phyloP scores from a whole-genome alignment of 768 basidiomycete genomes.

The Tephrocybe sp. region DNA sequence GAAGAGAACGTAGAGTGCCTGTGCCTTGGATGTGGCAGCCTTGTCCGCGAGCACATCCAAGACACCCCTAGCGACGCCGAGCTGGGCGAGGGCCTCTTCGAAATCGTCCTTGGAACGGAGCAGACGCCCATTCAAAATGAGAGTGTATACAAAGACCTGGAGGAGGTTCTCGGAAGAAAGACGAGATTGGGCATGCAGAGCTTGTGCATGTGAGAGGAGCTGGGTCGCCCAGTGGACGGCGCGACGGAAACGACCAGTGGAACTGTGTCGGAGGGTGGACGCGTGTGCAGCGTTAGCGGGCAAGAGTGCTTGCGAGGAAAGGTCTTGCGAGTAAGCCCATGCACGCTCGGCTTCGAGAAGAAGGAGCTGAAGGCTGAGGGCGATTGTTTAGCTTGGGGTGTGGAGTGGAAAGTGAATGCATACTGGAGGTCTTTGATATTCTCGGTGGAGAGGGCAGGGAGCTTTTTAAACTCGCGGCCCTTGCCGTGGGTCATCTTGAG shows the following conservation, averaged over 20 bases:
- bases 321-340: slow-evolving; percentile 87
- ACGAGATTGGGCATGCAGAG: slow-evolving; percentile 51
- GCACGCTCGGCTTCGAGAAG: slow-evolving; percentile 92
- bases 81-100: slow-evolving; percentile 70
- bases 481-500: slow-evolving; percentile 88
- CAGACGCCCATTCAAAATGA: slow-evolving; percentile 82
- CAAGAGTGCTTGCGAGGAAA: slow-evolving; percentile 50
- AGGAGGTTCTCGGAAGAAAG: slow-evolving; percentile 60
- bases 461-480: slow-evolving; percentile 87
- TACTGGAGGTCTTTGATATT: slow-evolving; percentile 84
- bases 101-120: slow-evolving; percentile 76
- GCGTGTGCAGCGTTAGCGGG: slow-evolving; percentile 52
- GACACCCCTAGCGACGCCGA: slow-evolving; percentile 75
- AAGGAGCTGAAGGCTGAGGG: slow-evolving; percentile 70
- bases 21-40: slow-evolving; percentile 76
- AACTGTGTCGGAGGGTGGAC: slow-evolving; percentile 64
- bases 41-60: slow-evolving; percentile 64
- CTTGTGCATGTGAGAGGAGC: slow-evolving; percentile 71
- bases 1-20: slow-evolving; percentile 83
- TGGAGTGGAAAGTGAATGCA: slow-evolving; percentile 22
- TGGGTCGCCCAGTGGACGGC: slow-evolving; percentile 78
- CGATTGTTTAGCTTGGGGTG: slow-evolving; percentile 9
- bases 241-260: slow-evolving; percentile 79
- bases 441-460: slow-evolving; percentile 66
- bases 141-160: slow-evolving; percentile 75